phyloP scores from a whole-genome alignment of 805 yeast genomes.

The Pachysolen tannophilus region DNA sequence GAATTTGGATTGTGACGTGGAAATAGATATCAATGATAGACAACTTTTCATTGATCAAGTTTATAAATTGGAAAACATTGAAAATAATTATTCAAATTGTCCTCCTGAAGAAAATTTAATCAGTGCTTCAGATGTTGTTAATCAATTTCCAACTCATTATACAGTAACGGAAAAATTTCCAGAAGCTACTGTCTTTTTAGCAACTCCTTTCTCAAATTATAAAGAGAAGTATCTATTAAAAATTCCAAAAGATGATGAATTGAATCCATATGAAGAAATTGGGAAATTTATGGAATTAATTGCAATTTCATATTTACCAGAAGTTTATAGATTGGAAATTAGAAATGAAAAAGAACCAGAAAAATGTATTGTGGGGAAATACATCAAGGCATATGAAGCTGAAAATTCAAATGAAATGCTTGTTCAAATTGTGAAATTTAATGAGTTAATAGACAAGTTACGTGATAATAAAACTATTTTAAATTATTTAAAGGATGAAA shows the following conservation, averaged over 20 bases:
- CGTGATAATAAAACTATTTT: constrained; percentile 12
- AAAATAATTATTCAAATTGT: constrained; percentile 11
- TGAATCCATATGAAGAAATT: constrained; percentile 58
- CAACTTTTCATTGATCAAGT: constrained; percentile 27
- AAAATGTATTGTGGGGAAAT: constrained; percentile 30
- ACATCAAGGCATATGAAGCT: constrained; percentile 23
- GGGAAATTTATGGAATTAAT: constrained; percentile 39
- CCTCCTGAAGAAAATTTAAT: constrained; percentile 13
- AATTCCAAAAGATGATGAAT: constrained; percentile 44
- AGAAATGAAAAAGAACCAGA: constrained; percentile 26
- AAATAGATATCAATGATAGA: constrained; percentile 19
- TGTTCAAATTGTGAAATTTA: constrained; percentile 33
- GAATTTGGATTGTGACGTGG: constrained; percentile 11
- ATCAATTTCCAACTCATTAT: constrained; percentile 17
- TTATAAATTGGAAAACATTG: constrained; percentile 10
- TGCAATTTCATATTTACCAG: constrained; percentile 32
- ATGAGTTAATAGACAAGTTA: constrained; percentile 28
- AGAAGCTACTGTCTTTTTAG: constrained; percentile 18
- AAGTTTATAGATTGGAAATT: constrained; percentile 22
- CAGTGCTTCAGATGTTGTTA: constrained; percentile 10
- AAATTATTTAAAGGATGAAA: constrained; percentile 1
- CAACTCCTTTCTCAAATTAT: constrained; percentile 36
- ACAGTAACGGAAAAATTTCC: constrained; percentile 19
- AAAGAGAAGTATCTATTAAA: constrained; percentile 42
- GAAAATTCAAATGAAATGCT: constrained; percentile 23